Evolutionary conservation across 371 early-diverging fungal genomes (phyloP), one percentile per base, ranked within the genome.

Genomic region (Funneliformis caledonium): DNA sequence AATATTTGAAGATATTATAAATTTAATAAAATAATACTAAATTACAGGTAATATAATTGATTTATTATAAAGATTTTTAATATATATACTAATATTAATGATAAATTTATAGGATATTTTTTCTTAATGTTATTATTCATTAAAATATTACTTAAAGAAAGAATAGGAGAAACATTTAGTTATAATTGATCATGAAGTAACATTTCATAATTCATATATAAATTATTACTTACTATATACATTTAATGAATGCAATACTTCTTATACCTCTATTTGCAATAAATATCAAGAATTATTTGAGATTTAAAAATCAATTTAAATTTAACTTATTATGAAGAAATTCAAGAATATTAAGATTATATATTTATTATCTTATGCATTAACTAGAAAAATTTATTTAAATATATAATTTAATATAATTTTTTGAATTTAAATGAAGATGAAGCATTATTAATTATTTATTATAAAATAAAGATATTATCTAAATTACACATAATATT

Each of bases 171-270:
- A 72, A 26, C 52, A 72, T 72, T 72, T 72, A 16, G 19, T 42
- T 22, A 22, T 72, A 48, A 72, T 50, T 31, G 4, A 26, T 42
- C 10, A 11, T 48, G 33, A 6, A 50, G 31, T 50, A 11, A 72
- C 26, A 31, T 72, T n/a, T 14, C 47, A 72, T 72, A 4, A 72
- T 26, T 3, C 14, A 26, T 72, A 50, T 12, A 72, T 70, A 47
- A 70, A 70, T 70, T 26, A 70, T 70, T 70, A 48, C 22, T 14
- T 70, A 47, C n/a, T 69, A 22, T 61, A 61, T 61, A 26, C 2
- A 0, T 61, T 61, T 61, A 26, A 9, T 61, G 61, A 22, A 26
- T 61, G 61, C 2, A 61, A n/a, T 61, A 26, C 8, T 4, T 9
- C 61, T n/a, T 5, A 61, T 61, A 61, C 61, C 22, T 9, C n/a